phyloP scores from a whole-genome alignment of 192 early-diverging fungal genomes.

The Podochytrium sp. region DNA sequence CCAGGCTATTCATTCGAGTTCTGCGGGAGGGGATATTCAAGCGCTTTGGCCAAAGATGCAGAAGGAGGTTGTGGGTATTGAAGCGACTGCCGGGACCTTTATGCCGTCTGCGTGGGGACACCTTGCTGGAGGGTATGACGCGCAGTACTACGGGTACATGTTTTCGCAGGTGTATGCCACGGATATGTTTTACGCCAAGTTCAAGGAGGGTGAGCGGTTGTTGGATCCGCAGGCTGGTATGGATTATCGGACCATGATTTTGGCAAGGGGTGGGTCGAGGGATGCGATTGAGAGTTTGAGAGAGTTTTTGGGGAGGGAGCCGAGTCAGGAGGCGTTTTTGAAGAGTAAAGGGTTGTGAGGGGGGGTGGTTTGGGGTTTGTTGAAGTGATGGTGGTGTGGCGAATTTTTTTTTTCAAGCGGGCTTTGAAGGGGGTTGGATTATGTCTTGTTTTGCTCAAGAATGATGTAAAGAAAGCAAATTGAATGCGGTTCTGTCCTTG shows the following conservation, averaged over 20 bases:
- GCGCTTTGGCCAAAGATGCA: conserved; percentile 53
- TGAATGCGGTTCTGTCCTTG: no score
- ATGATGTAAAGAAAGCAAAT: no score
- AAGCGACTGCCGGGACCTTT: conserved; percentile 21
- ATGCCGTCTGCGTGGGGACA: conserved; percentile 62
- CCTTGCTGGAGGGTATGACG: conserved; percentile 76
- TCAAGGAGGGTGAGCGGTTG: conserved; percentile 61
- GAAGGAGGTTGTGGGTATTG: conserved; percentile 39
- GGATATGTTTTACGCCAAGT: conserved; percentile 80
- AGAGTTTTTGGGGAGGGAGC: conserved; percentile 81
- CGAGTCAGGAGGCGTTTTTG: conserved; percentile 79
- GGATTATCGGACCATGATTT: conserved; percentile 77
- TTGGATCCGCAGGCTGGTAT: conserved; percentile 60
- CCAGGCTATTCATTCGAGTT: conserved; percentile 71
- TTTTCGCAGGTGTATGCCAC: conserved; percentile 80
- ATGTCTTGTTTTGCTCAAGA: no score
- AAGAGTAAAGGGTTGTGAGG: conserved; percentile 64
- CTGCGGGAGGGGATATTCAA: conserved; percentile 44
- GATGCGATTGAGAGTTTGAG: conserved; percentile 75
- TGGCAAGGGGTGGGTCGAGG: conserved; percentile 67
- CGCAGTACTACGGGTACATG: conserved; percentile 77
- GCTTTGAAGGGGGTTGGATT: no score
- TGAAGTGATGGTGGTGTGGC: no score
- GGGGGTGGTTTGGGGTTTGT: no score
- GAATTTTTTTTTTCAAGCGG: no score